Percentiles rank a stretch among this genome's conserved stretches.
These are phyloP conservation scores for Triangularia setosa DNA, from an alignment of 2,329 filamentous ascomycete species.

Conservation along the genomic window DNA sequence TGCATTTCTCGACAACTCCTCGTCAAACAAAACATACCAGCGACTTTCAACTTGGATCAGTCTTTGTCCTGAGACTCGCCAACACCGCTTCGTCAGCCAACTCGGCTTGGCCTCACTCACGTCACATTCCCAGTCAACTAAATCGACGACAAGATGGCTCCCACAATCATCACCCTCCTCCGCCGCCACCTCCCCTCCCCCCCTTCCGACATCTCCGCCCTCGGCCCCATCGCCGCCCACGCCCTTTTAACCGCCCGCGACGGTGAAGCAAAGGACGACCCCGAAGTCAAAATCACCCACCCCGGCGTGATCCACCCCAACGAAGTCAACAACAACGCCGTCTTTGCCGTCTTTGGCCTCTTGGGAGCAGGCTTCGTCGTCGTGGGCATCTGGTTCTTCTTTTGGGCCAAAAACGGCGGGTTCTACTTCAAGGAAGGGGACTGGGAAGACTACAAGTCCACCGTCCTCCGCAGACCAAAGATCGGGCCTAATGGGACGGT, in stretches of 20 bases:
- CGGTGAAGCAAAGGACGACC: slow-evolving; percentile 40
- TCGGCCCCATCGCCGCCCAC: slow-evolving; percentile 42
- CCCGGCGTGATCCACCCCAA: slow-evolving; percentile 50
- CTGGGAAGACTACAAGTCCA: slow-evolving; percentile 98
- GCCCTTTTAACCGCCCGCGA: slow-evolving; percentile 42
- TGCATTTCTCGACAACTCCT: neutral
- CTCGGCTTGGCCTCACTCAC: slow-evolving; percentile 29
- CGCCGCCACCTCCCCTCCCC: slow-evolving; percentile 12
- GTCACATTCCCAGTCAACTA: neutral
- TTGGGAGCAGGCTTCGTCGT: slow-evolving; percentile 74
- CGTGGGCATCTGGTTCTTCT: slow-evolving; percentile 92
- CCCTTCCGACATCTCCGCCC: slow-evolving; percentile 28
- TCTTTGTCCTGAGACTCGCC: neutral
- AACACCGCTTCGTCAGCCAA: neutral
- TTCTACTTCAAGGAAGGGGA: slow-evolving; percentile 82
- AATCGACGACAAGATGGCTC: slow-evolving; percentile 39
- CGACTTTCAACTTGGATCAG: neutral
- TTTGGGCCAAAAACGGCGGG: slow-evolving; percentile 94
- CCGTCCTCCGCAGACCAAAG: slow-evolving; percentile 74
- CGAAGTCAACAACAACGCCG: slow-evolving; percentile 62
- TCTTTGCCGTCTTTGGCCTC: slow-evolving; percentile 82
- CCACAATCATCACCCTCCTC: slow-evolving; percentile 34
- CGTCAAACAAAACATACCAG: slow-evolving; percentile 3
- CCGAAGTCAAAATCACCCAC: slow-evolving; percentile 27
- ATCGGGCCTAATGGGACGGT: slow-evolving; percentile 80